Percentiles rank a stretch among this genome's conserved stretches.
These are phyloP conservation scores for Erythrophleum fordii DNA, from an alignment of 306 rosid genomes.

Conservation along the genomic window DNA sequence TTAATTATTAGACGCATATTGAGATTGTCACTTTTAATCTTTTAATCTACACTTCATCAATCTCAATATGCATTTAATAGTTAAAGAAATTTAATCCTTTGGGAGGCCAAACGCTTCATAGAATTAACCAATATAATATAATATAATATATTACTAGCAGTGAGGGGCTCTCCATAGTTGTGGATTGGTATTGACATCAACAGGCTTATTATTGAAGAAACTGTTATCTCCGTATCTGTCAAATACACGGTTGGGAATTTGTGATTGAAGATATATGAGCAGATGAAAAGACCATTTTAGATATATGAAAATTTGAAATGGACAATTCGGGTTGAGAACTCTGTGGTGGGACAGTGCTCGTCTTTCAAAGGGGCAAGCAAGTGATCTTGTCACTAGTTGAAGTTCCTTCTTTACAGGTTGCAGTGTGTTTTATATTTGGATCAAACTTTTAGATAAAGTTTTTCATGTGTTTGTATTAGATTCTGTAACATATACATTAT, in stretches of 20 bases:
- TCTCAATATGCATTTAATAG: no score
- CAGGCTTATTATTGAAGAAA: neutral
- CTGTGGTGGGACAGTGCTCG: neutral
- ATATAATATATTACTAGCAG: neutral
- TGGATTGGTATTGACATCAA: neutral
- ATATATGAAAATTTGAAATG: neutral
- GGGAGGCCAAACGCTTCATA: no score
- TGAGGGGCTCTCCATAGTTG: neutral
- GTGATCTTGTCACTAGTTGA: neutral
- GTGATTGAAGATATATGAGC: neutral
- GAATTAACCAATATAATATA: neutral
- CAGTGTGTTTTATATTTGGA: neutral
- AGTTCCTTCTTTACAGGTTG: constrained; percentile 6
- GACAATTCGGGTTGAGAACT: neutral
- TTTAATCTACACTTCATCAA: no score
- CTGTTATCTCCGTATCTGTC: neutral
- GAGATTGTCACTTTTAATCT: neutral
- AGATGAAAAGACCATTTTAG: neutral
- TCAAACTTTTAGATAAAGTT: no score
- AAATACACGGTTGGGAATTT: neutral
- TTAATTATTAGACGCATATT: neutral
- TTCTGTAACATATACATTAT: no score
- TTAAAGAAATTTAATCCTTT: no score
- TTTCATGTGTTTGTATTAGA: neutral
- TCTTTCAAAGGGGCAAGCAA: neutral